Evolutionary conservation across 2,329 filamentous ascomycete species (phyloP), one percentile per base, ranked within the genome.

Genomic region (Epichloe typhina): DNA sequence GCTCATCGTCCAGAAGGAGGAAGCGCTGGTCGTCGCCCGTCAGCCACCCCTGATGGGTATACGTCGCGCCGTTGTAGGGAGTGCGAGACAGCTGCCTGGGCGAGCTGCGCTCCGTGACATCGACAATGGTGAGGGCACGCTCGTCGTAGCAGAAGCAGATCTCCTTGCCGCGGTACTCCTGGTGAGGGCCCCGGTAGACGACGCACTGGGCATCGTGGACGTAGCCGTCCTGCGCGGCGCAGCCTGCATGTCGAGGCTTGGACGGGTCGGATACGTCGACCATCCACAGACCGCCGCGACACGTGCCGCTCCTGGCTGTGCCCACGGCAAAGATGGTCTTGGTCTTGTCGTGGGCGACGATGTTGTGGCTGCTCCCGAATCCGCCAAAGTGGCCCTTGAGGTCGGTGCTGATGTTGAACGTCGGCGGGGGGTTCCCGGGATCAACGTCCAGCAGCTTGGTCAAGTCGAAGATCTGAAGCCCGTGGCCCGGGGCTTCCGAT

Each of bases 31-130:
- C 59, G 11, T 62, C 59, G 58, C 74, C 67, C 40, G 74, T 66
- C 9, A 78, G 64, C 64, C 70, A 73, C 42, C 76, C 76, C 58
- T 79, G 76, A 58, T 80, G 76, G 1, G 74, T 76, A 65, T 78
- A 79, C 8, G 69, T 61, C 19, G 72, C 73, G 40, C 76, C 76
- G 7, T 72, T 68, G 61, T 79, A 80, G 0, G 69, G 70, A 1
- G 75, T 77, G 51, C 68, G 69, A 47, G 74, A 77, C 53, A 79
- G 68, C 52, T 76, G 64, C n/a, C 58, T 66, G 48, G 67, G 61
- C 38, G 60, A 59, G 13, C 65, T 61, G 62, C 74, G 74, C 59
- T 73, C 60, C n/a, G 70, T 73, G 8, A 76, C 66, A 50, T 77
- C 73, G 57, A 71, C 73, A 49, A 64, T 63, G 36, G 41, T 66